A percentile compares a stretch with the other conserved stretches of the same genome.
These are phyloP conservation scores for Apocynum venetum DNA, from an alignment of 257 asterid species.

Conservation along the genomic window DNA sequence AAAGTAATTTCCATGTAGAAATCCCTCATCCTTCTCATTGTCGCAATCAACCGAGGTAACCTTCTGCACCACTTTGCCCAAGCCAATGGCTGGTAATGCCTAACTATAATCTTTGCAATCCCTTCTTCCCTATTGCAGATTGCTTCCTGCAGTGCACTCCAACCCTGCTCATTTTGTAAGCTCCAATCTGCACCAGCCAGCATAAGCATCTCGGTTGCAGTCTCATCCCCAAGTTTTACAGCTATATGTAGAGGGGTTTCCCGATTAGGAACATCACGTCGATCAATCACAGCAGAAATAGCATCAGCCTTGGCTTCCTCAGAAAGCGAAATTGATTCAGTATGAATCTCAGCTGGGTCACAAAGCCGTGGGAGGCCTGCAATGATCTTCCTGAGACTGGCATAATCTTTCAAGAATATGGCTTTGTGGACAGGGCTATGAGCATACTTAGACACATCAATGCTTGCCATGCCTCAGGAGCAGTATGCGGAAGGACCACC, in stretches of 20 bases:
- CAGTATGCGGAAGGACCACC: slow-evolving; percentile 11
- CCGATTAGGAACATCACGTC: slow-evolving; percentile 89
- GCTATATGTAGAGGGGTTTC: slow-evolving; percentile 94
- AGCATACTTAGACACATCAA: slow-evolving; percentile 66
- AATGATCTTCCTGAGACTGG: slow-evolving; percentile 62
- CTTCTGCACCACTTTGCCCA: slow-evolving; percentile 99
- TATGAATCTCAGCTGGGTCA: slow-evolving; percentile 68
- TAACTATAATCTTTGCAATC: slow-evolving; percentile 77
- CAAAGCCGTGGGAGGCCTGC: slow-evolving; percentile 61
- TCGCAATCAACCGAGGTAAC: slow-evolving; percentile 74
- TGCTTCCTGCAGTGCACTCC: slow-evolving; percentile 99
- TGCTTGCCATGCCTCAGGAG: slow-evolving; percentile 52
- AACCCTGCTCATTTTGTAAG: slow-evolving; percentile 93
- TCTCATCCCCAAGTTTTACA: slow-evolving; percentile 76
- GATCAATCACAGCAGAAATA: slow-evolving; percentile 64
- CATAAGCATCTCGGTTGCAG: slow-evolving; percentile 89
- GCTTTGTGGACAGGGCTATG: slow-evolving; percentile 91
- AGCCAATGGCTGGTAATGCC: slow-evolving; percentile 91
- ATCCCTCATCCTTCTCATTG: slow-evolving; percentile 95
- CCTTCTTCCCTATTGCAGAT: slow-evolving; percentile 83
- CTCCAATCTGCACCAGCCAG: slow-evolving; percentile 98
- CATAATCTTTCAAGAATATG: slow-evolving; percentile 72
- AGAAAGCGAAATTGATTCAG: slow-evolving; percentile 57
- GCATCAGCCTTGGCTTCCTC: slow-evolving; percentile 92
- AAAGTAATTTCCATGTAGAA: slow-evolving; percentile 97